Base-by-base conservation (phyloP, 176 grass and related monocot species). In the Phoenix roebelenii region DNA sequence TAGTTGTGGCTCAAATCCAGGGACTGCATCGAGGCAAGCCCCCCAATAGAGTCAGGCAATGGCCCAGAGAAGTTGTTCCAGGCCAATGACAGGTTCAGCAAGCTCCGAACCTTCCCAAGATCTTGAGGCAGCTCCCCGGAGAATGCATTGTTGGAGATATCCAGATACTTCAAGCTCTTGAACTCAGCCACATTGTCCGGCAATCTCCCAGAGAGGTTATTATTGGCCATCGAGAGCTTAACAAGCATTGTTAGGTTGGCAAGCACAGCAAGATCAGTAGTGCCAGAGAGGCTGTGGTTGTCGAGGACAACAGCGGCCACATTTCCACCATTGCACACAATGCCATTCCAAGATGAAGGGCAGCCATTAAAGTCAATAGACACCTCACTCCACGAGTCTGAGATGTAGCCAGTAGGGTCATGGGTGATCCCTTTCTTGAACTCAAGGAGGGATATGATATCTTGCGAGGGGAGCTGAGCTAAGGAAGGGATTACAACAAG, bases 381-480 rank as follows among this genome's bases (percentile, higher is more conserved):
- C 69, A 92, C 93, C 7, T 98, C 93, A 0, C 89, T 98, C 93
- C 93, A 98, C 0, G 93, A 98, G 32, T 85, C 85, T 0, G 79
- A 79, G 79, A 98, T 68, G 78, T 80, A 98, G 5, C 93, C 84
- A 0, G 81, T 57, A 0, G 93, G 93, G 68, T 98, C 93, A 25
- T 80, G 88, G 0, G 88, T 79, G 71, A 98, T 89, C 23, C 93
- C 82, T 71, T 98, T 98, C 88, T 98, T 98, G 81, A 98, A 98
- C 0, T 81, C 88, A 2, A 98, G 93, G 3, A 98, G 88, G 2
- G 84, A 88, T 0, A 98, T 83, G 49, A 92, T 92, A 52, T 90
- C 93, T 61, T 85, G 76, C 0, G 93, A 98, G 6, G 93, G 93
- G 54, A 98, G 82, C 67, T 98, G 93, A 10, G 58, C 88, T 18